Evolutionary conservation across 805 yeast genomes (phyloP), one percentile per base, ranked within the genome.

Genomic region (Wickerhamiella cacticola): DNA sequence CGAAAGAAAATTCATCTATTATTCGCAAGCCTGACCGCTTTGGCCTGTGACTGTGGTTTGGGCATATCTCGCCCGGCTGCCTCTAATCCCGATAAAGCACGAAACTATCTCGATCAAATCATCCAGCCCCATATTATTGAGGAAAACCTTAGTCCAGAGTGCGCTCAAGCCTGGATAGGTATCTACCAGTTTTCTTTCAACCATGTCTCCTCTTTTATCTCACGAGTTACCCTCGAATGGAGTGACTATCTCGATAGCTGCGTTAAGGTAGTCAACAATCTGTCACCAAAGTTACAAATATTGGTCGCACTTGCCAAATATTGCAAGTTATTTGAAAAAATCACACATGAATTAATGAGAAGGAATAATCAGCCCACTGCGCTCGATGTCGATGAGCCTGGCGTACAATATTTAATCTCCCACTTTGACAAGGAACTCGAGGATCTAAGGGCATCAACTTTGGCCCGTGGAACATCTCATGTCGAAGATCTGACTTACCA

Each of bases 21-120:
- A 53, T 75, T 77, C 48, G 68, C 75, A 12, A 66, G 84, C 19
- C 77, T 87, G 46, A 75, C 80, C 12, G 69, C 81, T 3, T 68
- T 87, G 63, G 72, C 82, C 1, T 80, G 77, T 55, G 96, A 87
- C 60, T 64, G 87, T 47, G 94, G 94, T 0, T 70, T 86, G 4
- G 75, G 76, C 21, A 24, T 44, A 2, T 21, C 39, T 3, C 47
- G 47, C 5, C 47, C 47, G 10, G 5, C 15, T 15, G 12, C 40
- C n/a, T 15, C 34, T 9, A 53, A 48, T 48, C 46, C 46, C 2
- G 46, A 43, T 5, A 29, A 50, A 57, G 50, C 50, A 56, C 52
- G 52, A 46, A 50, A 52, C 53, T 28, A 58, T 56, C 43, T 53
- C 57, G 53, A 56, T 48, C 58, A 51, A 43, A 57, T 58, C 23